These are phyloP conservation scores for Flaveria trinervia DNA, from an alignment of 129 eudicot genomes.

Conservation along the genomic window DNA sequence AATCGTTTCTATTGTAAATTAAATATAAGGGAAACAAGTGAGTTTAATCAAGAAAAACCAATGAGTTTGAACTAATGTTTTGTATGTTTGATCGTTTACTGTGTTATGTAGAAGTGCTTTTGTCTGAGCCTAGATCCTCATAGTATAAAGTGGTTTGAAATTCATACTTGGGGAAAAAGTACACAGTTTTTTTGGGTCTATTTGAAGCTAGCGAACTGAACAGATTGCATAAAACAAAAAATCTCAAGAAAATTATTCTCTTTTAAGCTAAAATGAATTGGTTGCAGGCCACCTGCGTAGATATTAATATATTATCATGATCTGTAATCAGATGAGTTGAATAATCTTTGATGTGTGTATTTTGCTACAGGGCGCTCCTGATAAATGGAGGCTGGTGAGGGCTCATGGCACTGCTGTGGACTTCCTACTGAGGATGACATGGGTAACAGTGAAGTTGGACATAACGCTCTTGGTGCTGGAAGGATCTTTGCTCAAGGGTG, in stretches of 20 bases:
- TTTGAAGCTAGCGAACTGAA: neutral
- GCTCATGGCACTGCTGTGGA: slow-evolving; percentile 92
- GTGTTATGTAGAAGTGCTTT: neutral
- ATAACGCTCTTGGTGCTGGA: slow-evolving; percentile 97
- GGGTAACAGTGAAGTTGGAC: slow-evolving; percentile 98
- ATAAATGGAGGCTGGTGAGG: slow-evolving; percentile 78
- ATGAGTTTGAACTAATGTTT: neutral
- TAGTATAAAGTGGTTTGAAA: neutral
- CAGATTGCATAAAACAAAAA: neutral
- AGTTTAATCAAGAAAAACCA: neutral
- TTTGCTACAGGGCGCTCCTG: slow-evolving; percentile 73
- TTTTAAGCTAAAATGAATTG: slow-evolving; percentile 12
- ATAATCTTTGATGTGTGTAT: slow-evolving; percentile 8
- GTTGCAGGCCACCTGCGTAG: slow-evolving; percentile 11
- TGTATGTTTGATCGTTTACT: neutral
- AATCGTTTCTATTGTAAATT: neutral
- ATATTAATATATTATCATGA: slow-evolving; percentile 2
- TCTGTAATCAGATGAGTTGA: slow-evolving; percentile 14
- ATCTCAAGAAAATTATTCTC: neutral
- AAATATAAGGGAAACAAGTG: neutral
- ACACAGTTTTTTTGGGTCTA: neutral
- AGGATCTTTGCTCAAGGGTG: slow-evolving; percentile 92
- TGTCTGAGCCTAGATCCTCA: no score
- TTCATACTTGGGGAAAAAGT: neutral
- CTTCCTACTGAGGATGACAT: slow-evolving; percentile 92